Base-by-base conservation (phyloP, 345 rosid species). In the Populus deltoides region DNA sequence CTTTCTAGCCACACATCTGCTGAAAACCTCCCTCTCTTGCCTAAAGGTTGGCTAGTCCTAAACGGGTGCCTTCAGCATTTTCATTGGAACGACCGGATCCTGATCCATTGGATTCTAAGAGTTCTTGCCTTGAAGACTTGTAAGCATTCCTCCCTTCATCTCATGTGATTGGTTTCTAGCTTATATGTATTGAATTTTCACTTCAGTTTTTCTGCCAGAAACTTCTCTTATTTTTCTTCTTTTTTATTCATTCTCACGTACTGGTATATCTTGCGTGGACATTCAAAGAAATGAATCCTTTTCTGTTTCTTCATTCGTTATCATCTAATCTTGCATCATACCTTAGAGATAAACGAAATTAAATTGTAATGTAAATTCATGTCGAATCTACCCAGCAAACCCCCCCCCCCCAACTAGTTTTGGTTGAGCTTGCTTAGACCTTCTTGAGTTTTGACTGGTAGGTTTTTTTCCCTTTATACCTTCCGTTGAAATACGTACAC, bases 121-220 rank as follows among this genome's bases (percentile, higher is more conserved):
- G n/a, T 18, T 77, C 85, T 1, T 89, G 90, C 84, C 85, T 89
- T 18, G 29, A 66, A 75, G 92, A 89, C 47, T 74, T 89, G 92
- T 89, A 83, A 84, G 91, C 74, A 61, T 13, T 29, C 12, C 57
- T 8, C 29, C n/a, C 45, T 4, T 72, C 29, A 22, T 55, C 25
- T 18, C 49, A 13, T 41, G 39, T 31, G 31, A 39, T 22, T 38
- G 22, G 7, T 10, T 36, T 43, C 20, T 18, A 43, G 2, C 24
- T n/a, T 38, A 12, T 43, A 43, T 11, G 47, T 43, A 43, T 43
- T 11, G 47, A 43, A 43, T 11, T 15, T 36, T 18, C 22, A 36
- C 43, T 18, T 20, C 25, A 7, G n/a, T n/a, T 18, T 2, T 67
- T 10, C 72, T 18, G 18, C 33, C 10, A 24, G 7, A 36, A 3